These are phyloP conservation scores for Cylindrotheca closterium DNA, from an alignment of 108 stramenopile species.

Conservation along the genomic window DNA sequence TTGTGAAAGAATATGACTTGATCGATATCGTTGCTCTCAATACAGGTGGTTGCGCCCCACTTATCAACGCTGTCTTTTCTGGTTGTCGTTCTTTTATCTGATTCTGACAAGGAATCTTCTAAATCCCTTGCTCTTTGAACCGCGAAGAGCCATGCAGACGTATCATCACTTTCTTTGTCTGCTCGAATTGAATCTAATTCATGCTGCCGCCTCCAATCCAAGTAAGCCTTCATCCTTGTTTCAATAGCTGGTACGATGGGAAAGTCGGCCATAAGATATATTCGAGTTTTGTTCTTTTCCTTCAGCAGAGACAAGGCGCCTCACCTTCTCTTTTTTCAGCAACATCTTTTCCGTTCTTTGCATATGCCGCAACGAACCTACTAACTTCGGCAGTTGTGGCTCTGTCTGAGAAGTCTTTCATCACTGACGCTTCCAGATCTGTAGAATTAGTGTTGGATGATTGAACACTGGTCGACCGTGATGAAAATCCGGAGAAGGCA, in stretches of 20 bases:
- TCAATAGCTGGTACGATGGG: constrained; percentile 3
- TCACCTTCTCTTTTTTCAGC: constrained; percentile 3
- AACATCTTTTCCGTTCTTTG: background rate
- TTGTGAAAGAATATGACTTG: constrained; percentile 26
- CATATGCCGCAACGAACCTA: constrained; percentile 20
- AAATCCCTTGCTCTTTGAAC: too few relatives aligned
- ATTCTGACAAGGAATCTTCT: too few relatives aligned
- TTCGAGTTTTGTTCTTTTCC: too few relatives aligned
- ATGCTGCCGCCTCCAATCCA: constrained; percentile 29
- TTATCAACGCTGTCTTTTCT: too few relatives aligned
- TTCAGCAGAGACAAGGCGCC: too few relatives aligned
- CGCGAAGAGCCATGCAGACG: constrained; percentile 15
- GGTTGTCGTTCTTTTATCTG: too few relatives aligned
- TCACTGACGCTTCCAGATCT: too few relatives aligned
- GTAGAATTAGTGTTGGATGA: too few relatives aligned
- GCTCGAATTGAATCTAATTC: constrained; percentile 16
- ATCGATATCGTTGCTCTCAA: constrained; percentile 2
- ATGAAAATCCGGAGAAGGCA: too few relatives aligned
- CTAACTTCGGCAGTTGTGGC: constrained; percentile 25
- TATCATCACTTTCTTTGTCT: background rate
- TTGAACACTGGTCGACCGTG: too few relatives aligned
- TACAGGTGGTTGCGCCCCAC: background rate
- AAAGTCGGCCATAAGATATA: too few relatives aligned
- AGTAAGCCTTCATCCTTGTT: constrained; percentile 24
- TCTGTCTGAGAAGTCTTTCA: constrained; percentile 19